Base-by-base conservation (phyloP, 129 eudicot genomes). In the Pittosporum tobira region DNA sequence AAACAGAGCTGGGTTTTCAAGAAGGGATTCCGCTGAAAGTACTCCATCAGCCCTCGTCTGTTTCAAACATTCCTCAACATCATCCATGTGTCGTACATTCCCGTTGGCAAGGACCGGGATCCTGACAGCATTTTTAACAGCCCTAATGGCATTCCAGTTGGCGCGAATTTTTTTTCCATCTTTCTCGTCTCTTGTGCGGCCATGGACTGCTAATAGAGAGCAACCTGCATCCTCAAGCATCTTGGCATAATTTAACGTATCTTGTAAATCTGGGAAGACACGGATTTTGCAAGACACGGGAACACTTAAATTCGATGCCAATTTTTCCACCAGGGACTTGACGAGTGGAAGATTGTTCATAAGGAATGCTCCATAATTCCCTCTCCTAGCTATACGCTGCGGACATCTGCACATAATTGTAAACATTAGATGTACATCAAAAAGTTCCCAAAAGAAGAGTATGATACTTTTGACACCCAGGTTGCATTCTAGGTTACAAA, bases 141-240 rank as follows among this genome's bases (percentile, higher is more conserved):
- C 91, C 45, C 67, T 86, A 25, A 87, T 91, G 56, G 76, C 77
- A 28, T 77, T 37, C 99, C 99, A 91, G 34, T 77, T 74, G 25
- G 99, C 99, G 14, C 96, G 71, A 30, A 84, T 50, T 47, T 79
- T 77, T 54, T 75, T 84, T 13, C 79, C 76, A 62, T 84, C 94
- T 51, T 91, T 91, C 65, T 83, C 88, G 13, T 87, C 99, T 43
- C 96, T 71, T 29, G 99, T 91, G 52, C 91, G 81, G 36, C 99
- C 99, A 20, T 91, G 99, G 15, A 91, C 94, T 2, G 99, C 96
- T 31, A 91, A 65, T 40, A 91, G 87, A 45, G 90, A 48, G 49
- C 99, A 91, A 2, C 96, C 99, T 26, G 99, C 96, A 12, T 91
- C 90, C 70, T 91, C 96, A 21, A 91, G 69, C 94, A 87, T 91